Conservation (phyloP, 768 basidiomycete genomes). For the Serendipita sp. region DNA sequence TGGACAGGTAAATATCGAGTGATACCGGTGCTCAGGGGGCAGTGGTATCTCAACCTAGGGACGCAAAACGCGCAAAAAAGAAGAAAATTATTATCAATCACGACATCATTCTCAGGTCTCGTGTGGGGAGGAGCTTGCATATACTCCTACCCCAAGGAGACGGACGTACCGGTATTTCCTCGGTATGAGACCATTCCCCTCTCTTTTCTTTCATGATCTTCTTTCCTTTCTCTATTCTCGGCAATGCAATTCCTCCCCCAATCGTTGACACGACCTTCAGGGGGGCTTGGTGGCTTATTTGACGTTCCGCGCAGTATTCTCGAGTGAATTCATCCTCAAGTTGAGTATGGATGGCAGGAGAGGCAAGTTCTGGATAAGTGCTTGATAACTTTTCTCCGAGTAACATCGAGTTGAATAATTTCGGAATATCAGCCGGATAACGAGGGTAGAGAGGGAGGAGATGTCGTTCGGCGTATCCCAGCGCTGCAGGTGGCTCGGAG, state of each 20-base stretch:
- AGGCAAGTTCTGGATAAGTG: constrained; percentile 52
- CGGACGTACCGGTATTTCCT: constrained; percentile 66
- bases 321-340: constrained; percentile 71
- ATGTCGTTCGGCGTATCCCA: constrained; percentile 57
- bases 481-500: constrained; percentile 39
- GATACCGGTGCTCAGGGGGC: constrained; percentile 73
- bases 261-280: constrained; percentile 82
- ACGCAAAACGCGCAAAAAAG: neutral
- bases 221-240: constrained; percentile 84
- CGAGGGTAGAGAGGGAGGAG: constrained; percentile 47
- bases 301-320: constrained; percentile 75
- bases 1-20: constrained; percentile 93
- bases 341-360: constrained; percentile 55
- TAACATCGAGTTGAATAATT: constrained; percentile 48
- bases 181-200: constrained; percentile 80
- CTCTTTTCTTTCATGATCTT: constrained; percentile 86
- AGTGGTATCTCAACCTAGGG: constrained; percentile 83
- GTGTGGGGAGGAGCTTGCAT: no score
- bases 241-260: constrained; percentile 79
- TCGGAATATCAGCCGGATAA: constrained; percentile 46
- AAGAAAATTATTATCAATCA: neutral
- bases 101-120: no score
- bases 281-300: constrained; percentile 79
- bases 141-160: constrained; percentile 10
- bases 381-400: constrained; percentile 7